A percentile compares a stretch with the other conserved stretches of the same genome.
phyloP scores from a whole-genome alignment of 345 rosid species.

The Boechera divaricarpa region DNA sequence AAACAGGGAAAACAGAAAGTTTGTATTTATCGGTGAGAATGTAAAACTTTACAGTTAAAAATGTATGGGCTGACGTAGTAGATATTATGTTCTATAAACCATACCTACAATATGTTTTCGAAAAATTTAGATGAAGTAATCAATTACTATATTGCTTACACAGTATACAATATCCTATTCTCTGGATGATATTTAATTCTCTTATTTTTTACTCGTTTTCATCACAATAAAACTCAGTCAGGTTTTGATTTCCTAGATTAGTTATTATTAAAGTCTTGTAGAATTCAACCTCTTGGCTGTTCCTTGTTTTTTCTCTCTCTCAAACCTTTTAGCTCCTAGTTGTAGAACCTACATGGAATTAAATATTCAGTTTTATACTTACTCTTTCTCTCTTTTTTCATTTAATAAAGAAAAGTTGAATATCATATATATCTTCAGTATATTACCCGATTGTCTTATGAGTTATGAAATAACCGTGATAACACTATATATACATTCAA shows the following conservation, averaged over 20 bases:
- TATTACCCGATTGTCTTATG: neutral
- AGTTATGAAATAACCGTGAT: neutral
- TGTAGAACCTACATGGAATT: too few species aligned
- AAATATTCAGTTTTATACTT: neutral
- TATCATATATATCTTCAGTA: neutral
- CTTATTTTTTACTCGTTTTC: neutral
- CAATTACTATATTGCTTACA: too few species aligned
- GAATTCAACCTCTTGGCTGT: neutral
- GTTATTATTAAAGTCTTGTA: too few species aligned
- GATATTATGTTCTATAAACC: too few species aligned
- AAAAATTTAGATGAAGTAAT: too few species aligned
- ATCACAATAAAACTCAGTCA: neutral
- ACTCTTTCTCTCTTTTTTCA: too few species aligned
- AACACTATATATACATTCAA: neutral
- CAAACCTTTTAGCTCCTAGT: neutral
- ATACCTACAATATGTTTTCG: too few species aligned
- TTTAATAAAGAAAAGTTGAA: neutral
- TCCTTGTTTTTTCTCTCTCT: neutral
- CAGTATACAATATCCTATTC: too few species aligned
- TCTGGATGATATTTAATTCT: neutral
- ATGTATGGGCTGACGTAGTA: too few species aligned
- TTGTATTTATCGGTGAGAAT: neutral
- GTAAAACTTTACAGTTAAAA: neutral
- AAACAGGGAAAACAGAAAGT: neutral
- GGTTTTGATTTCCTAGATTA: neutral